Base-by-base conservation (phyloP, 2,329 filamentous ascomycete species). In the Neodidymelliopsis sp. region DNA sequence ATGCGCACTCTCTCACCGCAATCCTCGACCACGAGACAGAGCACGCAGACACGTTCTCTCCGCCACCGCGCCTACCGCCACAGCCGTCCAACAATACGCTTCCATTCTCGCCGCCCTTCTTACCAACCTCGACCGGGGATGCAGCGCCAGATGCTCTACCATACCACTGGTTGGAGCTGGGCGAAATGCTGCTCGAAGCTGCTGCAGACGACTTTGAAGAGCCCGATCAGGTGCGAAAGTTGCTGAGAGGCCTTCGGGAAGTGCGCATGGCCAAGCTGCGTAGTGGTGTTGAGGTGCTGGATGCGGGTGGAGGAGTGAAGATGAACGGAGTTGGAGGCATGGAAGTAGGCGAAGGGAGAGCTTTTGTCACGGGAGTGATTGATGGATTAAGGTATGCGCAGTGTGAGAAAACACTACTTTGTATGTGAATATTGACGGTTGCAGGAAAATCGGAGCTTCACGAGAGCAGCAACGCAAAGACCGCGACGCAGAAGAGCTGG, bases 121-220 rank as follows among this genome's bases (percentile, higher is more conserved):
- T 95, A 1, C 83, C 85, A 1, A 86, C 87, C 12, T 90, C 88
- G 56, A 91, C 88, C 0, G 84, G 87, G 15, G 78, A 84, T 35
- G 84, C 88, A 1, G 84, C 87, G 7, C 76, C 85, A 0, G 84
- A 85, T 29, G 84, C 86, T 11, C 78, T 99, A 23, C 94, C 94
- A 0, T 97, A 96, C 70, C 93, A 97, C 76, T 99, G 93, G 92
- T 82, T 96, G 30, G 94, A 97, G 74, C 77, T 97, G 7, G 87
- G 89, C 13, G 91, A 96, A 74, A 85, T 95, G 69, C 78, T 99
- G 34, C 82, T 99, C 2, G 88, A 92, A 35, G 88, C 90, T 45
- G 92, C 92, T 4, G 81, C 84, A 19, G 92, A 97, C 71, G 92
- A 97, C 70, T 82, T 97, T 38, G 81, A 84, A 25, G 79, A 88